Evolutionary conservation across 2,329 filamentous ascomycete genomes (phyloP), one percentile per base, ranked within the genome.

Genomic region (Magnaporthales sp.): DNA sequence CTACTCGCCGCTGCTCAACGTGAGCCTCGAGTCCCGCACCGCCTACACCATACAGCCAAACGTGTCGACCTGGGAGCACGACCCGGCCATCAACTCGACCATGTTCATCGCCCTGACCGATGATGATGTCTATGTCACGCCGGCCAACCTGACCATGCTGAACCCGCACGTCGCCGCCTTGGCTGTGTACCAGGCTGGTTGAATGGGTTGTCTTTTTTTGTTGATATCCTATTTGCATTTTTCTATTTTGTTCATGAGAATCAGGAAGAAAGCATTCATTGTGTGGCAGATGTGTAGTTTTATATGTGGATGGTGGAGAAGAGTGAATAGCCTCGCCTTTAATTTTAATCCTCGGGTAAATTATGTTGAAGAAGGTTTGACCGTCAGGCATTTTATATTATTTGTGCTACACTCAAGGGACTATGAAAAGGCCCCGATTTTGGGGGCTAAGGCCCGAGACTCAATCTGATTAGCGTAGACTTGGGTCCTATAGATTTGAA

Each of bases 91-190:
- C 64, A 95, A 95, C 70, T 89, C 86, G 0, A 95, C 92, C 4
- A 90, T 93, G 77, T 95, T 94, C 74, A 79, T 96, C 62, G 89
- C 87, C 0, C 74, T 96, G 11, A 94, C 91, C 0, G 91, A 94
- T 71, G 74, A 76, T 0, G 84, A 93, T 70, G 70, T 88, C 0
- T 87, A 81, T 68, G 82, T 93, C 2, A 93, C 91, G 8, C 56
- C 56, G 56, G 56, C 56, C 3, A 60, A 60, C 56, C 67, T 94
- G 68, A 85, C 81, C 27, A 82, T 86, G 81, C 81, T 94, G 24
- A 94, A 95, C 70, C 87, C 90, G 0, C 90, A 93, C 71, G 88
- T 95, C 46, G 85, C 86, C 67, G 91, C 91, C 26, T 80, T 93
- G 66, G 89, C 86, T 66, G 74, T 95, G 51, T 95, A 93, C 76